Evolutionary conservation across 768 basidiomycete genomes (phyloP).

Genomic region (Collybiopsis confluens): DNA sequence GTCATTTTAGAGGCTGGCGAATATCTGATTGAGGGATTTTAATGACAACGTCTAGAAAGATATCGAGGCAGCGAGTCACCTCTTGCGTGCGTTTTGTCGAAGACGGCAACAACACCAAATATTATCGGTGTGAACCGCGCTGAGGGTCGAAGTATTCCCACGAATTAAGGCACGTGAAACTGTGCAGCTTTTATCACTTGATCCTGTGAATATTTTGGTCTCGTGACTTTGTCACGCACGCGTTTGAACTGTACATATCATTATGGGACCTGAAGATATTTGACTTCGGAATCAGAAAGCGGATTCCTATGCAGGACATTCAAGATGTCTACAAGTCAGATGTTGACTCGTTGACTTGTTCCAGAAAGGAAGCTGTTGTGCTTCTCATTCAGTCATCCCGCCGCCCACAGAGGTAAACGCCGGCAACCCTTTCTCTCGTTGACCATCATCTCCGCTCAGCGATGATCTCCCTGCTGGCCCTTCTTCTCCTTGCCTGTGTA

Average conservation of each 20-base stretch:
- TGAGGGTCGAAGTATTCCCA: not conserved
- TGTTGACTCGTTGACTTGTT: not conserved
- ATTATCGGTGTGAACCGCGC: no score
- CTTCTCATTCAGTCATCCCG: not conserved
- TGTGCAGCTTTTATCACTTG: not conserved
- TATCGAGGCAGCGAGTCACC: constrained; percentile 7
- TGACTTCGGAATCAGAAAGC: no score
- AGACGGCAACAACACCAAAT: no score
- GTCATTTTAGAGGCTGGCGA: constrained; percentile 64
- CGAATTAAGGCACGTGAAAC: not conserved
- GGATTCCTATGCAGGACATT: no score
- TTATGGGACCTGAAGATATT: no score
- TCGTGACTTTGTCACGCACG: no score
- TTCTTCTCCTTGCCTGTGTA: constrained; percentile 13
- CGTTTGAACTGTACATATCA: no score
- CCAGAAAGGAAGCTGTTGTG: constrained; percentile 6
- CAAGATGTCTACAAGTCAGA: not conserved
- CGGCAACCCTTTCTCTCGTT: not conserved
- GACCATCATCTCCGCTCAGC: not conserved
- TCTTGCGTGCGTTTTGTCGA: constrained; percentile 6
- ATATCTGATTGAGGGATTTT: constrained; percentile 6
- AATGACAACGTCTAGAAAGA: not conserved
- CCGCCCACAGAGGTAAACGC: no score
- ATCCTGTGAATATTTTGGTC: not conserved
- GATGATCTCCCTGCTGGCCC: not conserved